Evolutionary conservation across 139 green algal species (phyloP), one percentile per base, ranked within the genome.

Genomic region (Chlamydomonas sphaeroides): DNA sequence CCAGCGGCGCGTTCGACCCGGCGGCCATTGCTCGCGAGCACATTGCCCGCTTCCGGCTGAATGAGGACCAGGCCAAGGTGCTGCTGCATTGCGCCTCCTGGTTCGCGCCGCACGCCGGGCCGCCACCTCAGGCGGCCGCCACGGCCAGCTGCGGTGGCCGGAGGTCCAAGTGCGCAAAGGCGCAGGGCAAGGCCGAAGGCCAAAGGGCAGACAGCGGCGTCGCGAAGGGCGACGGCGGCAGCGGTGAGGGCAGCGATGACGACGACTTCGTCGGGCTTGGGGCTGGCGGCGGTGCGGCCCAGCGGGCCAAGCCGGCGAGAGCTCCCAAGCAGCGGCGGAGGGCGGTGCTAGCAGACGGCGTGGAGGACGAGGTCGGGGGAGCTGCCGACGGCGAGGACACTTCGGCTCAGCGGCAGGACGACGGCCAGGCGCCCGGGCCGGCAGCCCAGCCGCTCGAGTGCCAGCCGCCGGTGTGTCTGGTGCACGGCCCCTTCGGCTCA

Each of bases 401-500:
- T n/a, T n/a, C n/a, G n/a, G n/a, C n/a, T n/a, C n/a, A n/a, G n/a
- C n/a, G n/a, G n/a, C n/a, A n/a, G n/a, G n/a, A n/a, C 30, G 30
- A 25, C 10, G 30, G 26, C 5, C 30, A 21, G 7, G 30, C 4
- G 30, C 30, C 30, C 2, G 59, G 11, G 8, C 30, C n/a, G 14
- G 59, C 30, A 5, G n/a, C 3, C 8, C 59, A 14, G 11, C 26
- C 30, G 26, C 8, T 45, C 41, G 59, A 80, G 42, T 51, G 45
- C 23, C 53, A 56, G 51, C 61, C 88, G 57, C 89, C 89, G 2
- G 56, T 98, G 1, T 97, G 93, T 79, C 57, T 97, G 3, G 84
- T 97, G 8, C 92, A 95, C 78, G 95, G 95, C 0, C 67, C 91
- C 20, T 94, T 95, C 80, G 92, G 92, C 8, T 83, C 57, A 51